A percentile compares a stretch with the other conserved stretches of the same genome.
phyloP scores from a whole-genome alignment of 2,329 filamentous ascomycete genomes.

The Beauveria australis region DNA sequence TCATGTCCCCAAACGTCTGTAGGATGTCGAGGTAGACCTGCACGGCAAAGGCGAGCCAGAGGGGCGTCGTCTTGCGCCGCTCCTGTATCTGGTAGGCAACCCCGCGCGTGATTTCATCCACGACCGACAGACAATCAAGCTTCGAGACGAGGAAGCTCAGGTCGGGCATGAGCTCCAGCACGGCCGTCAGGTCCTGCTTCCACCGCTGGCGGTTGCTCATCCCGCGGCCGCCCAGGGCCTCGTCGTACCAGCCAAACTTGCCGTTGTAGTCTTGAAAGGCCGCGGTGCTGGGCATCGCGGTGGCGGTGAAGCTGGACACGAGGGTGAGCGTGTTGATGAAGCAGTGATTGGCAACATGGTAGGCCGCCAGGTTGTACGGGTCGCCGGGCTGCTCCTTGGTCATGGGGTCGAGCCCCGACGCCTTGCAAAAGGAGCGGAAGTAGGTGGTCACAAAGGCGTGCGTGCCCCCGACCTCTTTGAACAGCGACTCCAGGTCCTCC shows the following conservation, averaged over 20 bases:
- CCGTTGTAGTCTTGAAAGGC: conserved; percentile 14
- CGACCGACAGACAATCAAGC: conserved; percentile 6
- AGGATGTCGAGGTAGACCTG: conserved; percentile 17
- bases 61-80: neutral
- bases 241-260: conserved; percentile 16
- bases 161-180: conserved; percentile 13
- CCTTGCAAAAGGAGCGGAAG: conserved; percentile 1
- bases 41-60: conserved; percentile 15
- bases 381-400: neutral
- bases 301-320: neutral
- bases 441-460: neutral
- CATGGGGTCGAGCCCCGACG: conserved; percentile 3
- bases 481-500: conserved; percentile 37
- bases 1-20: conserved; percentile 10
- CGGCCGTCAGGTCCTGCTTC: conserved; percentile 13
- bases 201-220: conserved; percentile 8
- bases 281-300: accelerated
- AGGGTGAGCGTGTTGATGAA: conserved; percentile 5
- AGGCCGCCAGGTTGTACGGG: conserved; percentile 13
- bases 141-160: conserved; percentile 11
- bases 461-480: conserved; percentile 7
- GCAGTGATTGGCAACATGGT: conserved; percentile 9
- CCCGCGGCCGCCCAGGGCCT: neutral
- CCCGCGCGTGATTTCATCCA: conserved; percentile 17
- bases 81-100: neutral